Evolutionary conservation across 1,139 yeast genomes (phyloP).

Genomic region (Candida frijolesensis): DNA sequence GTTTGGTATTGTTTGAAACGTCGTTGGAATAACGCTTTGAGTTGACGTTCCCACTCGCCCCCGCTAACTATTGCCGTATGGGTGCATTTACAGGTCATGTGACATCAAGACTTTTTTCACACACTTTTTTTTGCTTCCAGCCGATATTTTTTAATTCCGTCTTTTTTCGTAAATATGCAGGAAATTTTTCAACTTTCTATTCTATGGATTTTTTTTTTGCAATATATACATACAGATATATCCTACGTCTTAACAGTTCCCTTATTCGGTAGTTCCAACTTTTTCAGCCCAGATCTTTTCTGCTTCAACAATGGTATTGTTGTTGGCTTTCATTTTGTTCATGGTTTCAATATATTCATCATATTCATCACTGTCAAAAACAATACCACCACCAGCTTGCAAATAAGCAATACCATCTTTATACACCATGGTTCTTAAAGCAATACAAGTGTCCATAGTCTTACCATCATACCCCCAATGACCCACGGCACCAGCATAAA

Average conservation of each 20-base stretch:
- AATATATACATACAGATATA: too few relatives aligned
- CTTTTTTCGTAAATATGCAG: constrained; percentile 2
- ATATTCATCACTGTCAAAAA: constrained; percentile 88
- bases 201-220: neutral
- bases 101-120: neutral
- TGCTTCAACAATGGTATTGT: constrained; percentile 85
- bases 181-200: neutral
- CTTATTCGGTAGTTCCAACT: constrained; percentile 29
- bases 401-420: constrained; percentile 88
- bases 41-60: too few relatives aligned
- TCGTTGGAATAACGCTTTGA: neutral
- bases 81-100: constrained; percentile 5
- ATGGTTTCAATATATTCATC: constrained; percentile 96
- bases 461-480: constrained; percentile 94
- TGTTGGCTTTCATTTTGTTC: constrained; percentile 96
- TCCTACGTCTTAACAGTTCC: too few relatives aligned
- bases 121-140: neutral
- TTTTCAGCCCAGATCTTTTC: constrained; percentile 73
- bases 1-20: neutral
- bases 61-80: constrained; percentile 3
- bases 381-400: constrained; percentile 99
- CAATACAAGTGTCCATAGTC: constrained; percentile 96
- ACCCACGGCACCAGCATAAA: constrained; percentile 99
- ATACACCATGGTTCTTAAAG: constrained; percentile 92
- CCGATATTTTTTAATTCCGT: neutral